phyloP scores from a whole-genome alignment of 2,329 filamentous ascomycete species.

The Parasarocladium wereldwijsianum region DNA sequence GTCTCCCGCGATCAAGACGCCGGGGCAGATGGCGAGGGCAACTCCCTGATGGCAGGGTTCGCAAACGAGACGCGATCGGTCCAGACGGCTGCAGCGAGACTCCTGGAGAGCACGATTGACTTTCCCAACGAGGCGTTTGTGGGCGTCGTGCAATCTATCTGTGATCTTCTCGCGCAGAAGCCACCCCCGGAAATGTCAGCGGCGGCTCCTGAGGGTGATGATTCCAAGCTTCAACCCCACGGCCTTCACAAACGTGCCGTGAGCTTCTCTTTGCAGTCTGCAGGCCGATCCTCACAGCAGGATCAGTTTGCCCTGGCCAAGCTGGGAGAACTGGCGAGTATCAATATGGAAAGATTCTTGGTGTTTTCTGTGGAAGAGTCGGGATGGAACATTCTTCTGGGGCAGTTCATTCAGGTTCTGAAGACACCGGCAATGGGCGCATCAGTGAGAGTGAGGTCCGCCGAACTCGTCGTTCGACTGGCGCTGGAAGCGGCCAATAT shows the following conservation, averaged over 20 bases:
- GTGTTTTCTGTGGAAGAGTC: constrained; percentile 49
- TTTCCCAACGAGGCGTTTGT: constrained; percentile 75
- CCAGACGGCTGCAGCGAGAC: constrained; percentile 68
- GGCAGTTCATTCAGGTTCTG: constrained; percentile 36
- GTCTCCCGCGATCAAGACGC: constrained; percentile 27
- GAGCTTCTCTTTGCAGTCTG: constrained; percentile 29
- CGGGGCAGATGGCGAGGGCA: constrained; percentile 34
- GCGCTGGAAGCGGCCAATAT: constrained; percentile 42
- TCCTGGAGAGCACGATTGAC: constrained; percentile 85
- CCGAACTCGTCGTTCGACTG: constrained; percentile 47
- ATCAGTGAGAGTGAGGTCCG: constrained; percentile 43
- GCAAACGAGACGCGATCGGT: constrained; percentile 74
- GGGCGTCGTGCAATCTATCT: constrained; percentile 62
- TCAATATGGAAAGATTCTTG: constrained; percentile 63
- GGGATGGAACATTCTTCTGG: constrained; percentile 59
- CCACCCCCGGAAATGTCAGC: constrained; percentile 10
- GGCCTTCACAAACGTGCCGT: constrained; percentile 31
- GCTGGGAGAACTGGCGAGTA: constrained; percentile 54
- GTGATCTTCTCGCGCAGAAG: constrained; percentile 46
- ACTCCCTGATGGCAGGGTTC: constrained; percentile 48
- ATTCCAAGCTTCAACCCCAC: constrained; percentile 8
- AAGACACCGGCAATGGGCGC: constrained; percentile 30
- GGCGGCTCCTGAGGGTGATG: constrained; percentile 2
- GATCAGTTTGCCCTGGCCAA: constrained; percentile 58
- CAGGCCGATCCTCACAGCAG: constrained; percentile 41